Base-by-base conservation (phyloP, 2,329 filamentous ascomycete species). In the Xylariaceae sp. region DNA sequence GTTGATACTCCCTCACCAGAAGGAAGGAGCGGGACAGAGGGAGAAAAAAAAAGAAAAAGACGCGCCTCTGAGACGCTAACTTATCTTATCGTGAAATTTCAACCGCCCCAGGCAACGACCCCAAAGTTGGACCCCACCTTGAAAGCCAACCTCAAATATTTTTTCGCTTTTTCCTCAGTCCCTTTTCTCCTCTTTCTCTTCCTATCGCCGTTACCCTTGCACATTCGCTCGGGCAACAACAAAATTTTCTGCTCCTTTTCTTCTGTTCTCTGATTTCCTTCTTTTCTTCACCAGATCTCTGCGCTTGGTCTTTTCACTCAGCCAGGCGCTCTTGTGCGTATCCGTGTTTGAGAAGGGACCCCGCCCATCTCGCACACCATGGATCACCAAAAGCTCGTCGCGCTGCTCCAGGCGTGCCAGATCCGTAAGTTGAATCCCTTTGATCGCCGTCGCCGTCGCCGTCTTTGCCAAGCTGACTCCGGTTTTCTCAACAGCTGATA, bases 341-440 rank as follows among this genome's bases (percentile, higher is more conserved):
- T 60, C 51, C 45, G 51, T 50, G 55, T 30, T 51, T 30, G 49
- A 34, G 53, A 57, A 48, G 56, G 44, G 57, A 59, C 58, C 57
- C 56, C 49, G 56, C 51, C 53, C 54, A 57, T 51, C 57, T 55
- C 50, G 37, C 45, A 58, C 70, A 75, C 62, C 71, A 92, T 92
- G 89, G 87, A 92, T 75, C 83, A 90, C 75, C 87, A 90, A 75
- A 86, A 89, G 78, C 92, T 97, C 74, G 83, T 94, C 67, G 83
- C 88, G 79, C 86, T 96, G 77, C 85, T 97, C 73, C 85, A 94
- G 82, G 88, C 89, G 77, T 87, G 93, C 70, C 84, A 96, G 77
- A 86, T 91, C 75, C 92, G 90, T 94, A 79, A 79, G 89, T 86
- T 54, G 57, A 18, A 53, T 34, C 56, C 50, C 51, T 60, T 61